Base-by-base conservation (phyloP, 345 rosid genomes). In the Noccaea caerulescens region DNA sequence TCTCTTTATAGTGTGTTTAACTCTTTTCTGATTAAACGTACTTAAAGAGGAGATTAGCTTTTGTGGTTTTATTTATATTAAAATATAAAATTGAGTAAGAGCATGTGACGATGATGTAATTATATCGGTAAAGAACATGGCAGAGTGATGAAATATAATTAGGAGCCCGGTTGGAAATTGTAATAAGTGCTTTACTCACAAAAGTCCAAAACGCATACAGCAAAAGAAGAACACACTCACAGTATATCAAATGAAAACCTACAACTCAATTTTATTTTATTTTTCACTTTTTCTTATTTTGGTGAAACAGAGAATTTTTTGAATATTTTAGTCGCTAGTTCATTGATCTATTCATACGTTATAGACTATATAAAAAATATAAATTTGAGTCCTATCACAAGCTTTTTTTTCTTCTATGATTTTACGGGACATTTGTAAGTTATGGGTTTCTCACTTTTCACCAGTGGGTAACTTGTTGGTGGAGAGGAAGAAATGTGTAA, bases 101-200 rank as follows among this genome's bases (percentile, higher is more conserved):
- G 75, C 75, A 69, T 76, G 79, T 76, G 79, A 76, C 60, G 66
- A 76, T 76, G 79, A 69, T 76, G 79, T 76, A 76, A 69, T 69
- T 63, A 76, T 69, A 62, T 76, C 71, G 79, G 75, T 77, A 77
- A 77, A 72, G 80, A 77, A 77, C 72, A 71, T 77, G 68, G 71
- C 70, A 77, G 76, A 77, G 76, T 60, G 72, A 65, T 72, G 58
- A 71, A 71, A 71, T 77, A 69, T 53, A 38, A 62, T 76, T 62
- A 76, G 57, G 60, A 60, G n/a, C n/a, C n/a, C n/a, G n/a, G 3
- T 68, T 53, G 45, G 11, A 47, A 59, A 67, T 42, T 43, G 60
- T 34, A 68, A 52, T 60, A 47, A 68, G 50, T 68, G 60, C 43
- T 53, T 53, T 60, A 68, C 42, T 33, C 69, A 69, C 71, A 69